Conservation (phyloP, 108 stramenopile species). For the Tribonema minus region DNA sequence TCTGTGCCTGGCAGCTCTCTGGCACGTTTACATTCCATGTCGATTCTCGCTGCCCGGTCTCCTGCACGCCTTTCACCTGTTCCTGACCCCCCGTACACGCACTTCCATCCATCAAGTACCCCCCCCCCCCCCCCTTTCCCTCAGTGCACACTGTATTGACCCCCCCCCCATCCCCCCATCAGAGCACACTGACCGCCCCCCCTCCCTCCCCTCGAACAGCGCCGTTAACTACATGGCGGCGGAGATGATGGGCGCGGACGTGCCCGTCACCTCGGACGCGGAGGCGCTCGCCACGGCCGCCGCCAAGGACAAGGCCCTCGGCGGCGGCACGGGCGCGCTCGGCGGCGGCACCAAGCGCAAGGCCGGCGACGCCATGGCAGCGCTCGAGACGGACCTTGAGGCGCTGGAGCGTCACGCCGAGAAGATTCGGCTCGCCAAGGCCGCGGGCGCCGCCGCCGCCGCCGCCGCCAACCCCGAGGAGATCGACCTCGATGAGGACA, state of each 20-base stretch:
- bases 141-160: background rate
- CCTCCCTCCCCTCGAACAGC: background rate
- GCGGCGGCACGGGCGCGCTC: constrained; percentile 15
- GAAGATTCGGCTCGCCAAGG: constrained; percentile 26
- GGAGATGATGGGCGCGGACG: constrained; percentile 58
- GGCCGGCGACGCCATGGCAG: constrained; percentile 52
- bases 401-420: constrained; percentile 75
- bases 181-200: background rate
- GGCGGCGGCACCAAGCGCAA: constrained; percentile 27
- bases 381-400: constrained; percentile 66
- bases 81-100: background rate
- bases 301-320: constrained; percentile 37
- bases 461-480: constrained; percentile 21
- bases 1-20: no score
- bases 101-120: no score
- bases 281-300: constrained; percentile 77
- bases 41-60: no score
- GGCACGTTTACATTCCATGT: no score
- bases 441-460: constrained; percentile 1
- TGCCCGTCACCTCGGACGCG: constrained; percentile 58
- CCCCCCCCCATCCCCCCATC: background rate
- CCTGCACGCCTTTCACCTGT: background rate
- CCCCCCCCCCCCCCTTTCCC: background rate
- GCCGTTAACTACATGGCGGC: constrained; percentile 86
- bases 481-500: constrained; percentile 32